Percentiles rank a stretch among this genome's conserved stretches.
Conservation (phyloP, 768 basidiomycete genomes). For the Royoungia palumana region DNA sequence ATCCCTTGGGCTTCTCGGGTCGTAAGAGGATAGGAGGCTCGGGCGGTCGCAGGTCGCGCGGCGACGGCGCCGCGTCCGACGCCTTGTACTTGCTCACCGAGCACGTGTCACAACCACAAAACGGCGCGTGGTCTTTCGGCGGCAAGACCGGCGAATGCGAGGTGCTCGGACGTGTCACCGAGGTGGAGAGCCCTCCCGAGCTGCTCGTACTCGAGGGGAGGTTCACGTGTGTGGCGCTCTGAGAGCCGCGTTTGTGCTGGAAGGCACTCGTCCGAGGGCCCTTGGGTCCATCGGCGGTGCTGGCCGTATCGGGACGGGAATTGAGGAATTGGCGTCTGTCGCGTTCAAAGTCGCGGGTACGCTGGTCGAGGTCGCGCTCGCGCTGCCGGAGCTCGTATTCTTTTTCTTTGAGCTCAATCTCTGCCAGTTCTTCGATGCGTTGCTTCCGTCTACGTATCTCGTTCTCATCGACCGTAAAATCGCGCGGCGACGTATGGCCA, state of each 20-base stretch:
- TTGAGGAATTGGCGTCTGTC: constrained; percentile 46
- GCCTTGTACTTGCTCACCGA: constrained; percentile 55
- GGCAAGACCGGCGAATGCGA: constrained; percentile 30
- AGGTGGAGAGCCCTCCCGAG: not conserved
- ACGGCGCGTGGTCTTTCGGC: constrained; percentile 49
- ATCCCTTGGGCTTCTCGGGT: constrained; percentile 60
- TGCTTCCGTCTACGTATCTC: constrained; percentile 35
- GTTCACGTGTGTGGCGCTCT: constrained; percentile 28
- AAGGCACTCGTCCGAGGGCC: constrained; percentile 24
- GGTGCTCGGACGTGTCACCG: constrained; percentile 15
- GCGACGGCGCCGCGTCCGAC: constrained; percentile 23
- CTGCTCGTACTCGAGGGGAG: constrained; percentile 15
- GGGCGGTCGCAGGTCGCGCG: constrained; percentile 39
- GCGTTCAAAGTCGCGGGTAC: constrained; percentile 53
- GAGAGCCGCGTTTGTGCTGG: constrained; percentile 29
- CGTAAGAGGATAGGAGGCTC: constrained; percentile 45
- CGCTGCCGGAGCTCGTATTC: constrained; percentile 51
- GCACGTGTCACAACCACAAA: constrained; percentile 65
- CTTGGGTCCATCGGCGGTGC: constrained; percentile 29
- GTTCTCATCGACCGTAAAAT: constrained; percentile 18
- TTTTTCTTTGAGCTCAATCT: constrained; percentile 52
- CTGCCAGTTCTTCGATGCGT: constrained; percentile 49
- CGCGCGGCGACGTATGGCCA: constrained; percentile 13
- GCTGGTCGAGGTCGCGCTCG: constrained; percentile 53
- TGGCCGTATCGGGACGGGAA: constrained; percentile 28